These are phyloP conservation scores for Kodamaea nitidulidarum DNA, from an alignment of 805 yeast genomes.

Conservation along the genomic window DNA sequence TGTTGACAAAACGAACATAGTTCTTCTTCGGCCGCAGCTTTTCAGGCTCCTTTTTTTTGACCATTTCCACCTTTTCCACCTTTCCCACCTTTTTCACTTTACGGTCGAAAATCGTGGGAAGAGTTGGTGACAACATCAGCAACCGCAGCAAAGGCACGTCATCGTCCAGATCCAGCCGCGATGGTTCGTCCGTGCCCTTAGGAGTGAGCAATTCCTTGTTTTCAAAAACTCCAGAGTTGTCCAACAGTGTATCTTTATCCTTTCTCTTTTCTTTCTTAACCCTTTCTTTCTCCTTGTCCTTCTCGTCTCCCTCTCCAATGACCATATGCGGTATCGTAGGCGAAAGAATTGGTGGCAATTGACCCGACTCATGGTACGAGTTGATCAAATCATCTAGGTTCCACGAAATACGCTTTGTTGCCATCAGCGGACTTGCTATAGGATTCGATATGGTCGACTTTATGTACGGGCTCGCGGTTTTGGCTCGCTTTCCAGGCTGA, in stretches of 20 bases:
- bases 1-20: slow-evolving; percentile 26
- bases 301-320: background rate
- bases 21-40: slow-evolving; percentile 3
- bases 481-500: slow-evolving; percentile 11
- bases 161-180: slow-evolving; percentile 12
- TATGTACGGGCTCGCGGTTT: slow-evolving; percentile 18
- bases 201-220: slow-evolving; percentile 1
- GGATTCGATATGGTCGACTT: slow-evolving; percentile 3
- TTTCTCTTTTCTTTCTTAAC: no score
- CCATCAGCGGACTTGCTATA: slow-evolving; percentile 1
- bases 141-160: slow-evolving; percentile 25
- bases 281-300: no score
- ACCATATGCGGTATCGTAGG: slow-evolving; percentile 32
- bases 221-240: no score
- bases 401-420: slow-evolving; percentile 21
- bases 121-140: slow-evolving; percentile 28
- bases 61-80: background rate
- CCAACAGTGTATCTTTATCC: no score
- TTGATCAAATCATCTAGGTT: slow-evolving; percentile 37
- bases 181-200: background rate
- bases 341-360: slow-evolving; percentile 36
- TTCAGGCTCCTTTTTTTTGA: background rate
- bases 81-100: slow-evolving; percentile 1
- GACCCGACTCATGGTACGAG: slow-evolving; percentile 29
- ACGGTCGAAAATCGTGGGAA: slow-evolving; percentile 25